Evolutionary conservation across 2,329 filamentous ascomycete species (phyloP), one percentile per base, ranked within the genome.

Genomic region (Talaromyces sp.): DNA sequence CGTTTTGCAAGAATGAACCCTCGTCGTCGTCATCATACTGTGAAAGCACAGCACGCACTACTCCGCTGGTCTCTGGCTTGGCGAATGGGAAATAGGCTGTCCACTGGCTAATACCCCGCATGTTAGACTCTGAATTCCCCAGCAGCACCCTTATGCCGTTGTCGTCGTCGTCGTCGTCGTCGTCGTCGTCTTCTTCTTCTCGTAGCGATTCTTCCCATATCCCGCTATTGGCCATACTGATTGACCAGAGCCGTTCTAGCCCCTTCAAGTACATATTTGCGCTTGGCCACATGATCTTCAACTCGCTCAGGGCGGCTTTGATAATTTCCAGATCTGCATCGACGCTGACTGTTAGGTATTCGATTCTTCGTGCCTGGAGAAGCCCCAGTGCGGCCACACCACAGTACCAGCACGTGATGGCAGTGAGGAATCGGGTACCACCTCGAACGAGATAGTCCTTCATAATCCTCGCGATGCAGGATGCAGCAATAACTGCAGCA

Each of bases 391-490:
- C 75, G 0, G 77, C 76, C 0, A 75, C 77, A 0, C 73, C 73
- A n/a, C 70, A 68, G 53, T 80, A 77, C 77, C 77, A 80, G 41
- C 75, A 76, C 0, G 74, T 74, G 9, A 79, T 78, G 1, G 74
- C 75, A 70, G 76, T 77, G 0, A 80, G 69, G 50, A 78, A 80
- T 0, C 76, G 65, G 0, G 72, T 70, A 31, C 75, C 70, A 0
- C 77, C 77, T 0, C 77, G 70, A 0, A 71, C 70, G 0, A 80
- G 61, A 2, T 76, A 71, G 38, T 79, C 77, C 32, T 73, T 63
- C 8, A 79, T 66, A 31, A 77, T 75, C 6, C 74, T 69, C 3
- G 72, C 70, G 19, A 75, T 70, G 62, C 74, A 77, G 2, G 74
- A 75, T 4, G 75, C 75, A 1, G 75, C 73, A 2, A 77, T 61